Conservation (phyloP, 331 rosid species). For the Cydonia oblonga region DNA sequence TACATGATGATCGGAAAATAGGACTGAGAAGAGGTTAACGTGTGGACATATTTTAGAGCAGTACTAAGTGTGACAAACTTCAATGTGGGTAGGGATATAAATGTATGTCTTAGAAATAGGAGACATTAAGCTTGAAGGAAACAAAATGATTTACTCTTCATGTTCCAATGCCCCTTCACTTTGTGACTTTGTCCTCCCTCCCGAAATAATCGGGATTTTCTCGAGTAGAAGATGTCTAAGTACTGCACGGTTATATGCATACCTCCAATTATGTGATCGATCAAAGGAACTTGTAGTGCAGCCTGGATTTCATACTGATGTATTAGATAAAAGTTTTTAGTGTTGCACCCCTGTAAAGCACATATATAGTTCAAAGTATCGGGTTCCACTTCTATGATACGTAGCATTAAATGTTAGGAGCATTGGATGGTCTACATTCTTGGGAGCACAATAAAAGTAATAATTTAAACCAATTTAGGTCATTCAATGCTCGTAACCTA, state of each 20-base stretch:
- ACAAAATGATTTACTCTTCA: slow-evolving; percentile 24
- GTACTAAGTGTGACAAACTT: background rate
- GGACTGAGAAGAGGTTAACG: background rate
- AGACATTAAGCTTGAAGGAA: slow-evolving; percentile 36
- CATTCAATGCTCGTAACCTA: too few species aligned
- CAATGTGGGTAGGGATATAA: background rate
- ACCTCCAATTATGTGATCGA: background rate
- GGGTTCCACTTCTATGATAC: too few species aligned
- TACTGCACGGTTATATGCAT: background rate
- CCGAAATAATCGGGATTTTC: background rate
- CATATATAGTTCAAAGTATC: background rate
- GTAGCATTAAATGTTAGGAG: too few species aligned
- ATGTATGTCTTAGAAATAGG: slow-evolving; percentile 26
- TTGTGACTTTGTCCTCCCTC: background rate
- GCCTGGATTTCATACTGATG: background rate
- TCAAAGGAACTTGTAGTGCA: background rate
- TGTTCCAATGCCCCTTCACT: slow-evolving; percentile 17
- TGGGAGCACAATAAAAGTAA: too few species aligned
- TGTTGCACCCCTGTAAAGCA: background rate
- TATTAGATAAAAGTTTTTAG: background rate
- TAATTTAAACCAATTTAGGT: too few species aligned
- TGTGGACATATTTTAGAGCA: background rate
- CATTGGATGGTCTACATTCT: too few species aligned
- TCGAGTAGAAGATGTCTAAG: background rate
- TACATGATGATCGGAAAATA: background rate